Conservation (phyloP, 169 alveolate species). For the Babesia gibsoni region DNA sequence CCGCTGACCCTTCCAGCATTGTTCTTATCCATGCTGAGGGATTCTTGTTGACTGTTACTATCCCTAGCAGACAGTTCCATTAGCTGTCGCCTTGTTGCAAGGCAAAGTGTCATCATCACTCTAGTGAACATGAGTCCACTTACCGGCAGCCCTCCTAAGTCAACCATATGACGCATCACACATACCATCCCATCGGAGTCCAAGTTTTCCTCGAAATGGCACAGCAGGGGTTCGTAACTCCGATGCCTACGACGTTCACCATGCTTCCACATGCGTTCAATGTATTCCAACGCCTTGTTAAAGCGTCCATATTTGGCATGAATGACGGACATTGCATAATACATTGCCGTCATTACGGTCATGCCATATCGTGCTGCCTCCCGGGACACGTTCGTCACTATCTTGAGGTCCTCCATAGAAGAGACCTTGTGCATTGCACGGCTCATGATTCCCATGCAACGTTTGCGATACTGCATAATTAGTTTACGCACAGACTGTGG, state of each 20-base stretch:
- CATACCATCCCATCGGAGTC: constrained; percentile 23
- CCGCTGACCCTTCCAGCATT: no score
- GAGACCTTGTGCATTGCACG: constrained; percentile 34
- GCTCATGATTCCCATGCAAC: constrained; percentile 23
- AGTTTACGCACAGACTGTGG: constrained; percentile 3
- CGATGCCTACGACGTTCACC: constrained; percentile 37
- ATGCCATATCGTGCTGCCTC: constrained; percentile 27
- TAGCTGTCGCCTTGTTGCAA: background rate
- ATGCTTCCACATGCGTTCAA: constrained; percentile 24
- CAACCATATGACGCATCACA: constrained; percentile 29
- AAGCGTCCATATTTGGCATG: constrained; percentile 14
- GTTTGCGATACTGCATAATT: constrained; percentile 12
- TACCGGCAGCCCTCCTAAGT: background rate
- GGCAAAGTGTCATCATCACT: background rate
- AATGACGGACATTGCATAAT: constrained; percentile 26
- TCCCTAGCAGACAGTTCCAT: background rate
- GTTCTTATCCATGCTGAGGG: no score
- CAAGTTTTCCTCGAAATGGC: constrained; percentile 12
- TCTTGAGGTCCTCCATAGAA: constrained; percentile 4
- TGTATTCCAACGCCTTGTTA: constrained; percentile 6
- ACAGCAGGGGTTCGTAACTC: constrained; percentile 15
- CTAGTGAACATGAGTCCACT: constrained; percentile 22
- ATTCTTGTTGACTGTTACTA: background rate
- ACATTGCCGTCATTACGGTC: constrained; percentile 22
- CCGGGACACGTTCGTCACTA: constrained; percentile 8